A percentile compares a stretch with the other conserved stretches of the same genome.
These are phyloP conservation scores for Kwoniella dendrophila DNA, from an alignment of 768 basidiomycete species.

Conservation along the genomic window DNA sequence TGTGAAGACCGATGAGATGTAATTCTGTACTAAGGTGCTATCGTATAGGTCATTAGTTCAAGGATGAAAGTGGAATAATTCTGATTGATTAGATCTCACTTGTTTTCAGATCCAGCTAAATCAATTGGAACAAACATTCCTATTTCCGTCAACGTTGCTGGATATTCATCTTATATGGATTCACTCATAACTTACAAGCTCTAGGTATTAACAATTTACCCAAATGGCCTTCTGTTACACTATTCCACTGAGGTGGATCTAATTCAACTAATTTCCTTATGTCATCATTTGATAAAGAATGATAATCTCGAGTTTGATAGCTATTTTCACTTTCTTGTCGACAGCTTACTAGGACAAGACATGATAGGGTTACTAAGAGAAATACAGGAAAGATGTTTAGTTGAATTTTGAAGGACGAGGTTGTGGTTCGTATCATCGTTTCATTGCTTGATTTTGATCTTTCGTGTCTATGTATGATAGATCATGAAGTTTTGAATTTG, in stretches of 20 bases:
- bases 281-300: slow-evolving; percentile 25
- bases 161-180: background rate
- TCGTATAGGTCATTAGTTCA: slow-evolving; percentile 61
- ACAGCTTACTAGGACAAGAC: background rate
- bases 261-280: slow-evolving; percentile 22
- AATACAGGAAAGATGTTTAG: slow-evolving; percentile 9
- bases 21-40: slow-evolving; percentile 77
- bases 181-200: slow-evolving; percentile 61
- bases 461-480: background rate
- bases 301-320: slow-evolving; percentile 30
- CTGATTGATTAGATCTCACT: slow-evolving; percentile 31
- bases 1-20: slow-evolving; percentile 73
- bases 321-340: background rate
- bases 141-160: background rate
- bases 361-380: slow-evolving; percentile 15
- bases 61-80: slow-evolving; percentile 39
- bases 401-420: background rate
- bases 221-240: slow-evolving; percentile 61
- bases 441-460: slow-evolving; percentile 11
- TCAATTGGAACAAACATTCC: background rate
- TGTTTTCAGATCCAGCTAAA: slow-evolving; percentile 55
- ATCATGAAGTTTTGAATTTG: background rate
- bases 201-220: slow-evolving; percentile 85
- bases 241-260: slow-evolving; percentile 44
- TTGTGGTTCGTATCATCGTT: slow-evolving; percentile 4